These are phyloP conservation scores for Malus hybrid DNA, from an alignment of 331 rosid genomes.

Conservation along the genomic window DNA sequence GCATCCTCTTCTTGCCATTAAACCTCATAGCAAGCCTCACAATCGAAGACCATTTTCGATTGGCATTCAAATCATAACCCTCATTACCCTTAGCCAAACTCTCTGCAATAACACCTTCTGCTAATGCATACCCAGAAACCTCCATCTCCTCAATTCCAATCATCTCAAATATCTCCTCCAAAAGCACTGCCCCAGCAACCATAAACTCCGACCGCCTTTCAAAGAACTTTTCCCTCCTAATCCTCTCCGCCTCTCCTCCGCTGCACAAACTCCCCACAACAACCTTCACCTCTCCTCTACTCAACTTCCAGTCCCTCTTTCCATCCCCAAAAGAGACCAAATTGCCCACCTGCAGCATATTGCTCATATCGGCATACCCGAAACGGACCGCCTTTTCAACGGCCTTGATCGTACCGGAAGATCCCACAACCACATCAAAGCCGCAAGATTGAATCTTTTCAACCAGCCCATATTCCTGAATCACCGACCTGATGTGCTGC, in stretches of 20 bases:
- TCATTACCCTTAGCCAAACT: constrained; percentile 3
- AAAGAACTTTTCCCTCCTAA: constrained; percentile 16
- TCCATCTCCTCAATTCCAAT: constrained; percentile 32
- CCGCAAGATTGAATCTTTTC: constrained; percentile 17
- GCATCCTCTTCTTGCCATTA: constrained; percentile 29
- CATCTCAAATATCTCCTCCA: constrained; percentile 29
- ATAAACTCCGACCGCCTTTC: constrained; percentile 27
- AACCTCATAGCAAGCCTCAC: constrained; percentile 23
- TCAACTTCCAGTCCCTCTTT: constrained; percentile 28
- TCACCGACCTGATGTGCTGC: constrained; percentile 17
- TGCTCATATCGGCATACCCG: not conserved
- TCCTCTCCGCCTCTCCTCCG: constrained; percentile 20
- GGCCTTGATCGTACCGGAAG: constrained; percentile 35
- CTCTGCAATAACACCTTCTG: constrained; percentile 31
- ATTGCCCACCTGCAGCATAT: not conserved
- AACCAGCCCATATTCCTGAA: constrained; percentile 21
- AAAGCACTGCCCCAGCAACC: constrained; percentile 28
- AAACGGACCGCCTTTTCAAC: constrained; percentile 22
- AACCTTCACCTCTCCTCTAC: constrained; percentile 22
- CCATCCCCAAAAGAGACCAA: constrained; percentile 5
- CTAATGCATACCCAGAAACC: constrained; percentile 27
- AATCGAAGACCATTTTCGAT: constrained; percentile 24
- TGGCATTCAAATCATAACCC: constrained; percentile 6
- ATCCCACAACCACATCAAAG: constrained; percentile 31
- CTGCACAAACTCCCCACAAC: constrained; percentile 24